phyloP scores from a whole-genome alignment of 495 filamentous ascomycete genomes.

The Podospora appendiculata region DNA sequence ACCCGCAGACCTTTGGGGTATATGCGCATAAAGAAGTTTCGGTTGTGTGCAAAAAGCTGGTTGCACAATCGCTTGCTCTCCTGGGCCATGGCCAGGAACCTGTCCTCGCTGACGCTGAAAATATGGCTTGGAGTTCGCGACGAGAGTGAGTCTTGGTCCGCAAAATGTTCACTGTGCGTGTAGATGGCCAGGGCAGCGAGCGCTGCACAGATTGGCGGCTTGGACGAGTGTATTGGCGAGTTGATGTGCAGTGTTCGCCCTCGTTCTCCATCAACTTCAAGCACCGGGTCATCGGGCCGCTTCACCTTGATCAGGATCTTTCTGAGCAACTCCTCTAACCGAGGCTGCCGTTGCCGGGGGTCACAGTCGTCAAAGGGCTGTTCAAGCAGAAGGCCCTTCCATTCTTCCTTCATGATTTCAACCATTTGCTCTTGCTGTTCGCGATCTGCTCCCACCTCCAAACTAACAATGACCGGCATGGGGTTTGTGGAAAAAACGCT shows the following conservation, averaged over 20 bases:
- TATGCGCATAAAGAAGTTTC: conserved; percentile 76
- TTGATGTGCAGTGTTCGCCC: conserved; percentile 31
- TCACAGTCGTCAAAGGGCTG: conserved; percentile 31
- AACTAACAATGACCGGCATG: conserved; percentile 77
- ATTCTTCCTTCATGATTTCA: conserved; percentile 82
- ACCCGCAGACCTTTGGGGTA: conserved; percentile 77
- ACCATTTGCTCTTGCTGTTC: conserved; percentile 89
- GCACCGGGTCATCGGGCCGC: conserved; percentile 42
- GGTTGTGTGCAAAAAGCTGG: conserved; percentile 69
- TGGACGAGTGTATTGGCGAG: conserved; percentile 6
- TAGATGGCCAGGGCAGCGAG: conserved; percentile 76
- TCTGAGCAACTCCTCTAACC: conserved; percentile 56
- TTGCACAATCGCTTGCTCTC: conserved; percentile 39
- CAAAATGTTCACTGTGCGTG: conserved; percentile 75
- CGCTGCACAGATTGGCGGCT: conserved; percentile 53
- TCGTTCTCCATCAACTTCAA: conserved; percentile 13
- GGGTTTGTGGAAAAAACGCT: conserved; percentile 65
- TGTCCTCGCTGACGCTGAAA: conserved; percentile 75
- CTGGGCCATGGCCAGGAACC: conserved; percentile 51
- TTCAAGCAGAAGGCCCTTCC: conserved; percentile 66
- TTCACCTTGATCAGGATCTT: conserved; percentile 94
- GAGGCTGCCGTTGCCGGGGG: conserved; percentile 55
- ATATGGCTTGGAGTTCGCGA: conserved; percentile 69
- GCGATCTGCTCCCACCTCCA: conserved; percentile 77
- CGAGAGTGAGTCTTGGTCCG: conserved; percentile 43